Conservation (phyloP, 148 eudicot species). For the Talinum fruticosum region DNA sequence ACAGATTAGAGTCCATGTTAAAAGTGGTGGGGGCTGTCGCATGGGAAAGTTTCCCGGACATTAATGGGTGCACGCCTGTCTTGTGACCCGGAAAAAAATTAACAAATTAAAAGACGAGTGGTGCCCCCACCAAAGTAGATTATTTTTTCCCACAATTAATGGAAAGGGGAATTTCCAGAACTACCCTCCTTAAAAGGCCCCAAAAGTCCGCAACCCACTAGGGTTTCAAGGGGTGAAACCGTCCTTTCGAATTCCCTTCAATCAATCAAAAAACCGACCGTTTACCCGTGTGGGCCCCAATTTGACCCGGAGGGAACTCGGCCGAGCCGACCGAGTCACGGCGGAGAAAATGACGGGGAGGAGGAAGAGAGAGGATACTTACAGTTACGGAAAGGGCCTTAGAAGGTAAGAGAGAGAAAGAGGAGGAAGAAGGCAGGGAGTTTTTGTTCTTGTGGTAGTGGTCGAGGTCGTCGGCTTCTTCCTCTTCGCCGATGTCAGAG, state of each 20-base stretch:
- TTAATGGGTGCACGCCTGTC: constrained; percentile 31
- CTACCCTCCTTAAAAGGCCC: constrained; percentile 12
- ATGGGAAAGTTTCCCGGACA: constrained; percentile 16
- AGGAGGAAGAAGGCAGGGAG: constrained; percentile 9
- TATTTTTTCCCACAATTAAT: background rate
- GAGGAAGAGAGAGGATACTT: constrained; percentile 23
- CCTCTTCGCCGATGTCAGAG: constrained; percentile 38
- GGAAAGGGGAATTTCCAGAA: constrained; percentile 1
- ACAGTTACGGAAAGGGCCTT: constrained; percentile 42
- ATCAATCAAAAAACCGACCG: constrained; percentile 8
- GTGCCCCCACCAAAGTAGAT: background rate
- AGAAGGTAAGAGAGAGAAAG: constrained; percentile 22
- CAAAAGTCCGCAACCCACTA: background rate
- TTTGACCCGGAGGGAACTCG: background rate
- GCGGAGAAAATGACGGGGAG: background rate
- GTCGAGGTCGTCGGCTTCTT: constrained; percentile 28
- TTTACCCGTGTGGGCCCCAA: background rate
- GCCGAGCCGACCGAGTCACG: background rate
- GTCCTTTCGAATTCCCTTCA: constrained; percentile 6
- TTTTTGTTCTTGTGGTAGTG: constrained; percentile 14
- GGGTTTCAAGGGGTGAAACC: constrained; percentile 16
- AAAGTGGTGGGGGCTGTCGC: constrained; percentile 16
- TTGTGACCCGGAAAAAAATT: constrained; percentile 13
- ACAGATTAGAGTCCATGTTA: constrained; percentile 16
- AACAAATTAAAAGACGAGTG: background rate